Percentiles rank a stretch among this genome's conserved stretches.
Evolutionary conservation across 208 protist genomes (phyloP).

Genomic region (Acanthamoeba culbertsoni): DNA sequence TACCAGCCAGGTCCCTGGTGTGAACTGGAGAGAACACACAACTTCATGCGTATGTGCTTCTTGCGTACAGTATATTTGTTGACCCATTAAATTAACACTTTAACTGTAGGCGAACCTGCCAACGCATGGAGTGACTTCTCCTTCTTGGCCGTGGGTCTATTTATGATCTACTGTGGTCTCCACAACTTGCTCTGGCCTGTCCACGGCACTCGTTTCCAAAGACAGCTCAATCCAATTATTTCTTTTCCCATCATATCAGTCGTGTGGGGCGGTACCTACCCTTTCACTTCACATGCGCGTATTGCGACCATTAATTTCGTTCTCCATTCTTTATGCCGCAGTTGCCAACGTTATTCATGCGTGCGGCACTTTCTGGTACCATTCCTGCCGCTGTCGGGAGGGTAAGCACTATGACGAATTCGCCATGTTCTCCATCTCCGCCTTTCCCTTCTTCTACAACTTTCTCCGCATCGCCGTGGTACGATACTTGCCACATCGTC

Average conservation of each 20-base stretch:
- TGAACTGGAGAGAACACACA: neutral
- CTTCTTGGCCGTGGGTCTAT: neutral
- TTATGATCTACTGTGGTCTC: constrained; percentile 15
- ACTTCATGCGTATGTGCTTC: neutral
- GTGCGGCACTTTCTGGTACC: constrained; percentile 40
- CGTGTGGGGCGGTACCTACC: neutral
- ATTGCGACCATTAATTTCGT: neutral
- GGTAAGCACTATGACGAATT: constrained; percentile 29
- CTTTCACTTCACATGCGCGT: neutral
- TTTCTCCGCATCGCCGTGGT: constrained; percentile 7
- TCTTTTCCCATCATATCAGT: neutral
- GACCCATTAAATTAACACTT: no score
- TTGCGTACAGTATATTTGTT: neutral
- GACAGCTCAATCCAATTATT: neutral
- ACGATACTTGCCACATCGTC: neutral
- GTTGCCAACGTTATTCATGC: constrained; percentile 1
- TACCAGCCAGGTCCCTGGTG: constrained; percentile 4
- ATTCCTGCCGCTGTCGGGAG: constrained; percentile 4
- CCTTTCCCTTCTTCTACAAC: constrained; percentile 43
- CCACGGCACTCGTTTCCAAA: neutral
- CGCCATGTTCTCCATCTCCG: constrained; percentile 25
- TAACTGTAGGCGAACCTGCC: neutral
- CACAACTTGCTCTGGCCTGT: constrained; percentile 28
- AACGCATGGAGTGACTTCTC: constrained; percentile 28
- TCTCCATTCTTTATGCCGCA: neutral